Evolutionary conservation across 1,284 basidiomycete species (phyloP).

Genomic region (Sporisorium exsertum): DNA sequence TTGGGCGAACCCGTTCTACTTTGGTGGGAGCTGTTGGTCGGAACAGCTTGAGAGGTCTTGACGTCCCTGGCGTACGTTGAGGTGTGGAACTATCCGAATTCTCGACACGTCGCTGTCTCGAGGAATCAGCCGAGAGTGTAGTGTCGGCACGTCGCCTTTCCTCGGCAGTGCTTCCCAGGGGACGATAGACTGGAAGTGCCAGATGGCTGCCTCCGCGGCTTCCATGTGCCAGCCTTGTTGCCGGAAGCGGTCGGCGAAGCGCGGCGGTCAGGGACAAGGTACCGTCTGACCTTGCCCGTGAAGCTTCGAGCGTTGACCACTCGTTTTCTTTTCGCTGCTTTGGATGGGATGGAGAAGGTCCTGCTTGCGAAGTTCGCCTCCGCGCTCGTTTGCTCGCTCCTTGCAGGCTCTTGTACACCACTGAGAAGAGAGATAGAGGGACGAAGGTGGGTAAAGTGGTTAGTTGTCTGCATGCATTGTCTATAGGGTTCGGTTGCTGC

Average conservation of each 20-base stretch:
- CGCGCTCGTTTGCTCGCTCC: slow-evolving; percentile 20
- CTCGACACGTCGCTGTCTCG: neutral
- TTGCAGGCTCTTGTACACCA: slow-evolving; percentile 19
- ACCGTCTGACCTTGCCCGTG: slow-evolving; percentile 20
- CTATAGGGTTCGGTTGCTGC: too few relatives aligned
- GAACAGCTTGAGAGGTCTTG: slow-evolving; percentile 18
- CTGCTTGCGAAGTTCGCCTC: neutral
- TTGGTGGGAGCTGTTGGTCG: slow-evolving; percentile 14
- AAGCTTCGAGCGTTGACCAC: slow-evolving; percentile 44
- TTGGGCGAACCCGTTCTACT: neutral
- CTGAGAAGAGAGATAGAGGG: neutral
- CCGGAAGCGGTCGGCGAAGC: slow-evolving; percentile 24
- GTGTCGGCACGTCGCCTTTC: slow-evolving; percentile 28
- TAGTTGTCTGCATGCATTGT: neutral
- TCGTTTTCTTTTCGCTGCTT: slow-evolving; percentile 17
- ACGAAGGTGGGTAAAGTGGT: neutral
- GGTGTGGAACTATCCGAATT: neutral
- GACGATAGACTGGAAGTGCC: slow-evolving; percentile 35
- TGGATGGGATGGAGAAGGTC: neutral
- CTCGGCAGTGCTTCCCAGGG: slow-evolving; percentile 31
- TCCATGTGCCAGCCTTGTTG: slow-evolving; percentile 19
- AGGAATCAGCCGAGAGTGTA: neutral
- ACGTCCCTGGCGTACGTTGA: neutral
- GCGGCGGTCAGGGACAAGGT: slow-evolving; percentile 27
- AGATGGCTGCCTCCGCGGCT: slow-evolving; percentile 23